Base-by-base conservation (phyloP, 75 land plant species). In the Ceratopteris richardii region DNA sequence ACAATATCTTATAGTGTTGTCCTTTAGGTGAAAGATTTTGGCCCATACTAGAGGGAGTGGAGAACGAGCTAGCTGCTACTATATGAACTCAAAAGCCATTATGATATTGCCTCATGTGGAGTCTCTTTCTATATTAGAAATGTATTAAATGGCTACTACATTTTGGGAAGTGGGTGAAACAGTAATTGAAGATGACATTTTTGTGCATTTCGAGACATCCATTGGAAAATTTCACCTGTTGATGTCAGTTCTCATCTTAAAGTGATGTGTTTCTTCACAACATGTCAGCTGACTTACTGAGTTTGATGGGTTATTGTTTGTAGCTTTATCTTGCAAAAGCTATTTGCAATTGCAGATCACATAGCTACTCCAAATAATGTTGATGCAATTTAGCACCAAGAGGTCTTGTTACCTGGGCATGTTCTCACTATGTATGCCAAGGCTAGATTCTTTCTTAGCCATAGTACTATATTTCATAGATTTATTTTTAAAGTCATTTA, bases 301-400 rank as follows among this genome's bases (percentile, higher is more conserved):
- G n/a, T n/a, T n/a, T n/a, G n/a, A n/a, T n/a, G n/a, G n/a, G n/a
- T n/a, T n/a, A n/a, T n/a, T n/a, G n/a, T n/a, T 23, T 64, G 25
- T 64, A 93, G 98, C 26, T 89, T 85, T 66, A 90, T 87, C 93
- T 26, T 90, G 66, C 99, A 90, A 65, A 95, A 90, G 78, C 97
- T 95, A 21, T 95, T 81, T 78, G 96, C 99, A 39, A 60, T 95
- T 37, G 78, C 82, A 29, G 99, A 95, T 71, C 82, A 79, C 31
- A 86, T 84, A 31, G 80, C 99, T 52, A 66, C 75, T 42, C 82
- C 85, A 31, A 97, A 95, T 64, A 90, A 86, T 70, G 65, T 78
- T 17, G 99, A 95, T 77, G 73, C 97, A 29, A 70, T 90, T 64
- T 97, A 95, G 61, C 81, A 87, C 66, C 97, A 90, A 27, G 97